Evolutionary conservation across 495 filamentous ascomycete species (phyloP).

Genomic region (Aspergillus funiculosus): DNA sequence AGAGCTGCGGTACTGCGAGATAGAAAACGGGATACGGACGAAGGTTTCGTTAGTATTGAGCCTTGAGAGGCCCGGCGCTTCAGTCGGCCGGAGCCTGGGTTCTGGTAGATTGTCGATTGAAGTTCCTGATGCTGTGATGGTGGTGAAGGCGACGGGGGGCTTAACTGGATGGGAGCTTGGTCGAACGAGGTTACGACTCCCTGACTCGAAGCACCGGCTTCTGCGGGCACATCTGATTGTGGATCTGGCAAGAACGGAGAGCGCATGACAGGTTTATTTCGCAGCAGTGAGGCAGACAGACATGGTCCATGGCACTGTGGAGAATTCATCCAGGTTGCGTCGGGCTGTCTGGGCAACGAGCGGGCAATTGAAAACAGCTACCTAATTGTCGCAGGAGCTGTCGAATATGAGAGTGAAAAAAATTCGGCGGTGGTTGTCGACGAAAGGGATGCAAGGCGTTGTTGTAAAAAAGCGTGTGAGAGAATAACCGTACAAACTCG

Average conservation of each 20-base stretch:
- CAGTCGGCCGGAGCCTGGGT: conserved; percentile 20
- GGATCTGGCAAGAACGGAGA: conserved; percentile 19
- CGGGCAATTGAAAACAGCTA: conserved; percentile 5
- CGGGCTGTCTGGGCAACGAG: conserved; percentile 6
- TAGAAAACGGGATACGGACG: conserved; percentile 37
- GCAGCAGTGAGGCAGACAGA: conserved; percentile 24
- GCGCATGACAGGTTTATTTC: conserved; percentile 30
- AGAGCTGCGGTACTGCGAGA: conserved; percentile 36
- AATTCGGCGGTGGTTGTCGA: conserved; percentile 2
- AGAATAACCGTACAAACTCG: conserved; percentile 3
- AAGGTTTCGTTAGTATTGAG: conserved; percentile 35
- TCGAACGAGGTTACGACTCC: conserved; percentile 13
- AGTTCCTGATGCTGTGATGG: conserved; percentile 9
- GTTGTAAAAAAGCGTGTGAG: conserved; percentile 13
- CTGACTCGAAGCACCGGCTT: conserved; percentile 10
- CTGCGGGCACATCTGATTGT: conserved; percentile 14
- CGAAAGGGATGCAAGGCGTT: conserved; percentile 9
- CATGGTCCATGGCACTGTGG: conserved; percentile 36
- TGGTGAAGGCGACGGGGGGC: conserved; percentile 18
- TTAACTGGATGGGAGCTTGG: conserved; percentile 13
- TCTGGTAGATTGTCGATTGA: conserved; percentile 16
- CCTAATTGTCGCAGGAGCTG: neutral
- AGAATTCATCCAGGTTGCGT: conserved; percentile 33
- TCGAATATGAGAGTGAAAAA: neutral
- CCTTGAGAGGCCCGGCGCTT: conserved; percentile 42